Evolutionary conservation across 805 yeast species (phyloP).

Genomic region (Candida takata): DNA sequence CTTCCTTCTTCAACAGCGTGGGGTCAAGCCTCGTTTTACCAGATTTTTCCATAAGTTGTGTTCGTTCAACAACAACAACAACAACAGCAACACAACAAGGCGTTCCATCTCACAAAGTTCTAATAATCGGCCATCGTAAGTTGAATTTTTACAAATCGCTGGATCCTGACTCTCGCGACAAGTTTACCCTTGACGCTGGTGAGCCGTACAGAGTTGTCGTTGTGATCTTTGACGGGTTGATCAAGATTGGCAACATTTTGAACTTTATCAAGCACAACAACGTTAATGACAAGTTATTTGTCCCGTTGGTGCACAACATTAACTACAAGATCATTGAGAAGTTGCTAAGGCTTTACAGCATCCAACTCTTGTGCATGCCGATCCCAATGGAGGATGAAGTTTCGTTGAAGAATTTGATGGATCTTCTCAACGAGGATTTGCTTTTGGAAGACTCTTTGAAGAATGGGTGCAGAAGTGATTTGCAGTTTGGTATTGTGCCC

Average conservation of each 20-base stretch:
- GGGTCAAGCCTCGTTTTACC: slow-evolving; percentile 18
- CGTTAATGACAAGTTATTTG: slow-evolving; percentile 11
- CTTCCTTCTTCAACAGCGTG: slow-evolving; percentile 1
- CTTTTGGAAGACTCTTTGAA: slow-evolving; percentile 6
- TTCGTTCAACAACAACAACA: slow-evolving; percentile 1
- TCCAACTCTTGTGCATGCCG: slow-evolving; percentile 22
- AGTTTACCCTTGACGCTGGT: slow-evolving; percentile 17
- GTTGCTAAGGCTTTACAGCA: slow-evolving; percentile 12
- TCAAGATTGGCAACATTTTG: slow-evolving; percentile 24
- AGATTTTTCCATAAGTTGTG: slow-evolving; percentile 7
- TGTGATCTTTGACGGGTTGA: slow-evolving; percentile 23
- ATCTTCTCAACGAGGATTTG: slow-evolving; percentile 16
- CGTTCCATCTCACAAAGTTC: slow-evolving; percentile 14
- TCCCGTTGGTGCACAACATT: slow-evolving; percentile 22
- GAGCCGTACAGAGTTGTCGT: slow-evolving; percentile 15
- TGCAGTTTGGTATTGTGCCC: no score
- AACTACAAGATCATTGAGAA: slow-evolving; percentile 15
- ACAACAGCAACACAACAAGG: no score
- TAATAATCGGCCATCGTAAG: slow-evolving; percentile 23
- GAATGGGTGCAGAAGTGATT: background rate
- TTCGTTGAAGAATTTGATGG: slow-evolving; percentile 17
- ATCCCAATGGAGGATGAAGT: slow-evolving; percentile 15
- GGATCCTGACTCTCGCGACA: slow-evolving; percentile 8
- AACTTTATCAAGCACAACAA: slow-evolving; percentile 18
- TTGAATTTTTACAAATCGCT: slow-evolving; percentile 14